phyloP scores from a whole-genome alignment of 2,329 filamentous ascomycete species.

The Plenodomus tracheiphilus region DNA sequence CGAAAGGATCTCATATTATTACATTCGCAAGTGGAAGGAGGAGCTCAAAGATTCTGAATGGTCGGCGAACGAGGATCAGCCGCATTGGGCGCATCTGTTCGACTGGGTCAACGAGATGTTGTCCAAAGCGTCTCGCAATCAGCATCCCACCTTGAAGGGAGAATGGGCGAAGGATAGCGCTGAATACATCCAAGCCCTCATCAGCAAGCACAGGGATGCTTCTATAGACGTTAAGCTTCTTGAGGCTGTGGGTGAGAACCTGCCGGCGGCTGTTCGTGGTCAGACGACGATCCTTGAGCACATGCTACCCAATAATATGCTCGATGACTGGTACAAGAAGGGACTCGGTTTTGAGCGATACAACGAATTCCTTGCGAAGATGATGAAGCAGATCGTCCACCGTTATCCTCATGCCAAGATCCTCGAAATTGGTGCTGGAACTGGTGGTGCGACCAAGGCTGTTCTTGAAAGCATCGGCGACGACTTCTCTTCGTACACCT shows the following conservation, averaged over 20 bases:
- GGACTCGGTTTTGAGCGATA: not conserved
- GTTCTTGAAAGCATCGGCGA: not conserved
- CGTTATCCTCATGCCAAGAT: slow-evolving; percentile 8
- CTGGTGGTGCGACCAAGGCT: not conserved
- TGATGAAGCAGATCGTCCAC: slow-evolving; percentile 1
- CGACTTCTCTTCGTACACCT: not conserved
- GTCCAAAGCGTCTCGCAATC: too few relatives aligned
- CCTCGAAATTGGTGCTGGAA: slow-evolving; percentile 13
- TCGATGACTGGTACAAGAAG: slow-evolving; percentile 5
- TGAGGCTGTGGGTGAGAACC: slow-evolving; percentile 3
- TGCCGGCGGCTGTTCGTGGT: not conserved
- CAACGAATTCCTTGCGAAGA: not conserved
- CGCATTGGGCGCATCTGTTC: too few relatives aligned
- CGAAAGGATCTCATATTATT: too few relatives aligned
- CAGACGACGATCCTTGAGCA: slow-evolving; percentile 1
- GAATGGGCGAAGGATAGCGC: too few relatives aligned
- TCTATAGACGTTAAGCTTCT: slow-evolving; percentile 7
- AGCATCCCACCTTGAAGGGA: too few relatives aligned
- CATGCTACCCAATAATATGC: slow-evolving; percentile 6
- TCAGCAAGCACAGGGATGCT: too few relatives aligned
- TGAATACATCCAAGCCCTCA: too few relatives aligned
- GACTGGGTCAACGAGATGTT: too few relatives aligned
- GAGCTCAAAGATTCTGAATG: too few relatives aligned
- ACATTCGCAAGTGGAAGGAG: too few relatives aligned
- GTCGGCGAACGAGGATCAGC: too few relatives aligned